Base-by-base conservation (phyloP, 495 filamentous ascomycete species). In the Penicillium robsamsonii region DNA sequence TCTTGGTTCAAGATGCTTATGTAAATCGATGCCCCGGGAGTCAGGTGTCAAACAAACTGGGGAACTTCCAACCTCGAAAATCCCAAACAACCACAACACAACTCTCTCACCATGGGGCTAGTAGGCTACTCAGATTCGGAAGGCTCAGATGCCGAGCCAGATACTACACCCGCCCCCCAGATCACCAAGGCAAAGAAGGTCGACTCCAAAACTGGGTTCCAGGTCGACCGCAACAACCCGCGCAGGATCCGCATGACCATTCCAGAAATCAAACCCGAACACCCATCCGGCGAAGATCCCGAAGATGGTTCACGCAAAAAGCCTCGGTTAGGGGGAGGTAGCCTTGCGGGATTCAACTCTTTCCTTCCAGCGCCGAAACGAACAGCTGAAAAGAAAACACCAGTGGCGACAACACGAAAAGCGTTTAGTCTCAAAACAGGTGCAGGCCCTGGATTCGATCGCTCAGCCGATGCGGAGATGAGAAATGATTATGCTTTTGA, bases 121-220 rank as follows among this genome's bases (percentile, higher is more conserved):
- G 89, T 94, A 50, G 83, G 87, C 55, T 94, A 95, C 64, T 91
- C 91, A 31, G 91, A 94, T 62, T 95, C 90, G 0, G 92, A 96
- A 59, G 84, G 74, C 35, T 88, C 88, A 13, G 90, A 92, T 41
- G 62, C 70, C n/a, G 81, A 87, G 56, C 47, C 55, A 12, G 55
- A 67, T 13, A 58, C 65, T 17, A 63, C 68, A 40, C 41, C 72
- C n/a, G 49, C 65, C 17, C 60, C 72, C 18, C 56, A 45, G 67
- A 68, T 41, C 58, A 74, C 57, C 31, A 64, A 71, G 76, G 74
- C 81, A 30, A 58, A 61, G 50, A 73, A 72, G 46, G 86, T 89
- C 65, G 85, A 88, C 60, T 87, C 91, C 60, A 81, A 91, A 51
- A 15, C 56, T 9, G 58, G 57, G 2, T 69, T 64, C 38, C 56